Evolutionary conservation across 1,284 basidiomycete genomes (phyloP).

Genomic region (Schizophyllum amplum): DNA sequence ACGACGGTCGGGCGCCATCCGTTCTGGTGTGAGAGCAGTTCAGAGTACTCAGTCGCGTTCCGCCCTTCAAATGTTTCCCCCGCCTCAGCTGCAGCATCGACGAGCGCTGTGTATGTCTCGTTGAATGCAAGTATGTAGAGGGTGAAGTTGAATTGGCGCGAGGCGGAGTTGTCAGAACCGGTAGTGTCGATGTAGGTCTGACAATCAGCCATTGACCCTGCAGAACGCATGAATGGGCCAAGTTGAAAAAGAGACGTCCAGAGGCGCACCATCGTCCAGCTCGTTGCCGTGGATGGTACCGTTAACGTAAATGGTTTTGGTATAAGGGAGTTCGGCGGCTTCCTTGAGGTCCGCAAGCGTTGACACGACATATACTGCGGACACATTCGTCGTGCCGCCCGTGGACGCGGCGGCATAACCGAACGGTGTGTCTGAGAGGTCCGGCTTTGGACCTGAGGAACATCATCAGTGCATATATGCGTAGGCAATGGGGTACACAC

Average conservation of each 20-base stretch:
- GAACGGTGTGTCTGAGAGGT: conserved; percentile 8
- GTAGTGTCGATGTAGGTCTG: conserved; percentile 15
- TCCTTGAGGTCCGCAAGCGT: conserved; percentile 12
- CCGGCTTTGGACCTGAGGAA: background rate
- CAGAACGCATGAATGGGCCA: background rate
- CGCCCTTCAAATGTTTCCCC: conserved; percentile 14
- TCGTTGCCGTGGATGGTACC: conserved; percentile 16
- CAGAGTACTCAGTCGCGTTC: conserved; percentile 13
- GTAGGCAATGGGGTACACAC: background rate
- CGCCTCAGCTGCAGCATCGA: conserved; percentile 10
- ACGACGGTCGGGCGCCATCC: conserved; percentile 12
- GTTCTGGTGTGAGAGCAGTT: conserved; percentile 11
- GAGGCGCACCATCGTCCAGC: conserved; percentile 8
- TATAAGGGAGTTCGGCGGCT: conserved; percentile 10
- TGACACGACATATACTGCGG: conserved; percentile 12
- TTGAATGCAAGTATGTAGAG: conserved; percentile 12
- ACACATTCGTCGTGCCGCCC: conserved; percentile 9
- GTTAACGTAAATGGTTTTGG: conserved; percentile 15
- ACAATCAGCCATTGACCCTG: conserved; percentile 7
- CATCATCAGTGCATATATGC: background rate
- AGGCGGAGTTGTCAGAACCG: conserved; percentile 8
- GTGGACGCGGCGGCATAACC: conserved; percentile 11
- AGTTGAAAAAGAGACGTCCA: background rate
- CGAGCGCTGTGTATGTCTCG: conserved; percentile 11
- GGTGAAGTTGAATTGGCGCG: conserved; percentile 14